phyloP scores from a whole-genome alignment of 495 filamentous ascomycete genomes.

The Penicillium goetzii region DNA sequence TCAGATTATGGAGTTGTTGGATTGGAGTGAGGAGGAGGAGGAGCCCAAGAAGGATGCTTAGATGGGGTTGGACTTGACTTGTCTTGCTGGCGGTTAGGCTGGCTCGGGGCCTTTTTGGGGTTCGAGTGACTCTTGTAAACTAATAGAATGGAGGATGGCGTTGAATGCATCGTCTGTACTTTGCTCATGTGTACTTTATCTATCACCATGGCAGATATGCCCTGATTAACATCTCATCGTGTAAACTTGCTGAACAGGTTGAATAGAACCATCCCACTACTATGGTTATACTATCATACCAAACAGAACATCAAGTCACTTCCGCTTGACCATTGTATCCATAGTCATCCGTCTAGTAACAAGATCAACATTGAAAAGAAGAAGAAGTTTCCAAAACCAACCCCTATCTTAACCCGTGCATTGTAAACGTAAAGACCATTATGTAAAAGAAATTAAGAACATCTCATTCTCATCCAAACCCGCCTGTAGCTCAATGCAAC shows the following conservation, averaged over 20 bases:
- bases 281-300: neutral
- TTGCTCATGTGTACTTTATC: slow-evolving; percentile 13
- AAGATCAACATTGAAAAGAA: neutral
- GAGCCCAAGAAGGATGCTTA: slow-evolving; percentile 33
- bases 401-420: neutral
- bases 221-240: neutral
- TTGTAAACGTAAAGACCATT: neutral
- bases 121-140: neutral
- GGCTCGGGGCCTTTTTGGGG: neutral
- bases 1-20: slow-evolving; percentile 69
- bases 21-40: slow-evolving; percentile 54
- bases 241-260: neutral
- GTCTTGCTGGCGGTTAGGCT: neutral
- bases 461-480: neutral
- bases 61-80: neutral
- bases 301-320: neutral
- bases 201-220: neutral
- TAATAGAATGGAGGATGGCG: neutral
- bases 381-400: neutral
- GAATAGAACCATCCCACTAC: neutral
- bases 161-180: neutral
- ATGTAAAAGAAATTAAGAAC: neutral
- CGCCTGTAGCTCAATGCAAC: slow-evolving; percentile 56
- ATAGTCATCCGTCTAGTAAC: neutral
- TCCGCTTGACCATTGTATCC: neutral